phyloP scores from a whole-genome alignment of 73 alveolate species.

The Tetrahymena elliotti region DNA sequence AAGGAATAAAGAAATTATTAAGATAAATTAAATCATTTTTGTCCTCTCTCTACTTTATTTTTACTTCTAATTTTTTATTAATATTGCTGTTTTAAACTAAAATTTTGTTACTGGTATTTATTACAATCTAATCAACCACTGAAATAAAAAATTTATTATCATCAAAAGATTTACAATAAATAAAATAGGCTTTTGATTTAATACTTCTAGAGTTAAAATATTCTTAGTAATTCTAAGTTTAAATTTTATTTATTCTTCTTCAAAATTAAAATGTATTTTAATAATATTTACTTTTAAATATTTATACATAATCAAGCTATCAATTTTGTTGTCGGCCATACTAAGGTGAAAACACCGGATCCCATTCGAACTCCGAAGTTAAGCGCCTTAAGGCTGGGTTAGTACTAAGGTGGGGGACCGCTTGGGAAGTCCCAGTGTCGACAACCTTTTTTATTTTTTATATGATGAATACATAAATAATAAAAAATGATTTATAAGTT shows the following conservation, averaged over 20 bases:
- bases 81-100: background rate
- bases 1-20: background rate
- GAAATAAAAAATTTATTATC: background rate
- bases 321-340: conserved; percentile 87
- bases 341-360: conserved; percentile 97
- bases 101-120: too few relatives aligned
- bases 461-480: background rate
- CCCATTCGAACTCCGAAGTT: conserved; percentile 99
- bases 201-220: too few relatives aligned
- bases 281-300: background rate
- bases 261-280: background rate
- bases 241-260: background rate
- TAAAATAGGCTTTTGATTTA: too few relatives aligned
- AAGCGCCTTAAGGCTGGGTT: conserved; percentile 97
- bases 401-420: conserved; percentile 99
- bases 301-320: background rate
- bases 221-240: background rate
- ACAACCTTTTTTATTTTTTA: conserved; percentile 41
- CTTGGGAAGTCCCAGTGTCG: conserved; percentile 94
- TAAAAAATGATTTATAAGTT: background rate
- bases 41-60: background rate
- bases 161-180: background rate
- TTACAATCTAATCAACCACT: background rate
- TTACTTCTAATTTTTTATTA: background rate
- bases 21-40: background rate